Evolutionary conservation across 352 stramenopile genomes (phyloP), one percentile per base, ranked within the genome.

Genomic region (Pythium insidiosum): DNA sequence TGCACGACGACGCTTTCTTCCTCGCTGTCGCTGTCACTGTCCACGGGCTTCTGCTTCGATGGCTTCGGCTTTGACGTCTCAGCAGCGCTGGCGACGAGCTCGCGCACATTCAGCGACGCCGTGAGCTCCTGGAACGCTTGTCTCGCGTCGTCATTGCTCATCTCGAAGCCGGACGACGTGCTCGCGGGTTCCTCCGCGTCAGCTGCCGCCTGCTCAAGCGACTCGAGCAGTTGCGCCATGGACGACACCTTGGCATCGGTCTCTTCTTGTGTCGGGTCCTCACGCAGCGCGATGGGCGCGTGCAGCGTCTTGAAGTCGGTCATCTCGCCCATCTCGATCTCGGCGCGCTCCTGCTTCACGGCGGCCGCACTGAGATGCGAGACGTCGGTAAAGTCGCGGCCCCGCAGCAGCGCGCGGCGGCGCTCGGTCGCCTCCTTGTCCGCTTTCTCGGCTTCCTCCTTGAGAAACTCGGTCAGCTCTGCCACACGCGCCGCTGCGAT

Each of bases 221-320:
- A 86, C 36, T 68, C 69, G 15, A 92, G 51, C 22, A 92, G 50
- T 52, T 87, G 51, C 7, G 74, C 70, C 74, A 88, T 88, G 21
- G 73, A 86, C 16, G 72, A 76, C 11, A 79, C 63, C 39, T 83
- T 63, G 26, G 71, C 65, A 20, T 57, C 54, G 5, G 62, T 68
- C 41, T 87, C 61, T 37, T 68, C 70, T 28, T 66, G 58, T 6
- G 62, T 77, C 13, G 68, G 61, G 47, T 84, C 76, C 23, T 85
- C 73, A 2, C 74, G 70, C 28, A 89, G 49, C 21, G 79, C 71
- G 42, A 92, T 88, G 4, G 76, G 76, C 18, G 73, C 73, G 53
- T 92, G 79, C 33, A 92, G 56, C 26, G 58, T 85, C 38, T 56
- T 66, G 40, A 84, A 92, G 40, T 92, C 76, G n/a, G 78, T 88